Evolutionary conservation across 257 asterid species (phyloP).

Genomic region (Eustoma russellianum): DNA sequence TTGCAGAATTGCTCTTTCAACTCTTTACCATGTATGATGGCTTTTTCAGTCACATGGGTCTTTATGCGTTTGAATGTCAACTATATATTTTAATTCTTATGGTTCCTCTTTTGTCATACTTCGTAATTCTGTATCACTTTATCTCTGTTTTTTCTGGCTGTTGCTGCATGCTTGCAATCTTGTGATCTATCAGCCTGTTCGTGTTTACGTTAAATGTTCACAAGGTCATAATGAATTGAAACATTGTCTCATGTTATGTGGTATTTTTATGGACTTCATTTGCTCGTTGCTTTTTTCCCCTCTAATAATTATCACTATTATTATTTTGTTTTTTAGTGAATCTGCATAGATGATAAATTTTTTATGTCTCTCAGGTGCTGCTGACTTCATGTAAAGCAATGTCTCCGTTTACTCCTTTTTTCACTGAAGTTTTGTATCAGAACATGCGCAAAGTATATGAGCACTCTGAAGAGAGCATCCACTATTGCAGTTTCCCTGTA

Average conservation of each 20-base stretch:
- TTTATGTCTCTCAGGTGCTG: conserved; percentile 34
- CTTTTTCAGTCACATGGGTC: background rate
- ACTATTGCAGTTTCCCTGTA: conserved; percentile 75
- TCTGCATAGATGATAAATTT: no score
- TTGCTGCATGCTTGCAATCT: background rate
- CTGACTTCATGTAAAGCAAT: conserved; percentile 87
- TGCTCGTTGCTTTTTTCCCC: conserved; percentile 1
- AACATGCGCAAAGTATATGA: conserved; percentile 62
- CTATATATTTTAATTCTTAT: background rate
- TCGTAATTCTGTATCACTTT: background rate
- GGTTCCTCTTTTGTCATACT: background rate
- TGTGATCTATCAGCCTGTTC: background rate
- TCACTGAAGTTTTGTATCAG: conserved; percentile 87
- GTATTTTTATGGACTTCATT: background rate
- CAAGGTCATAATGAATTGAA: no score
- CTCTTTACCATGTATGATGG: conserved; percentile 58
- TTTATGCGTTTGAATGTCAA: background rate
- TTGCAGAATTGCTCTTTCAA: conserved; percentile 88
- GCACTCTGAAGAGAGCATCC: conserved; percentile 82
- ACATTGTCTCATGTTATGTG: background rate
- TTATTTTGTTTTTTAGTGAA: no score
- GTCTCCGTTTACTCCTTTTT: conserved; percentile 98
- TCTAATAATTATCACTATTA: conserved; percentile 1
- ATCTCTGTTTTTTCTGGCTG: background rate
- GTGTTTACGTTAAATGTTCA: no score